Conservation (phyloP, 768 basidiomycete species). For the Phaffia australis region DNA sequence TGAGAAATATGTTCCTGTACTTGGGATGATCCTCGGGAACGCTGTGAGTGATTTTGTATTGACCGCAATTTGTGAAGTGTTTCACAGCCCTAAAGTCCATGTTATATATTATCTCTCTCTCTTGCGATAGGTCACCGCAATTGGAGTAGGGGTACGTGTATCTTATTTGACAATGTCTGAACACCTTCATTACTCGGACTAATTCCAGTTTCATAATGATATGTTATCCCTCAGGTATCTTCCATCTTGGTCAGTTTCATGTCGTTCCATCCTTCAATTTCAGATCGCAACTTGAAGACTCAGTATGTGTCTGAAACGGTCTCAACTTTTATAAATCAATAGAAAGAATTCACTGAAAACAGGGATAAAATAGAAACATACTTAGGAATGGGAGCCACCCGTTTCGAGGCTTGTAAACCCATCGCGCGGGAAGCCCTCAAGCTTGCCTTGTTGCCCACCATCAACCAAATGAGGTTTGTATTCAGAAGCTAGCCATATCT, state of each 20-base stretch:
- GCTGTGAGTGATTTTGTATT: constrained; percentile 4
- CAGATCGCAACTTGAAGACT: neutral
- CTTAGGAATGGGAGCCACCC: constrained; percentile 62
- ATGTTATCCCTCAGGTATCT: neutral
- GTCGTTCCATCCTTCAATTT: neutral
- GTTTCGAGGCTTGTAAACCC: constrained; percentile 71
- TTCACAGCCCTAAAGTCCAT: too few species aligned
- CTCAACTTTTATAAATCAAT: neutral
- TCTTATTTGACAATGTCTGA: neutral
- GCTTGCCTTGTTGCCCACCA: constrained; percentile 60
- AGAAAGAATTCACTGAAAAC: constrained; percentile 51
- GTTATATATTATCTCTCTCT: constrained; percentile 35
- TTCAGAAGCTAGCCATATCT: neutral
- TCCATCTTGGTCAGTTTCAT: neutral
- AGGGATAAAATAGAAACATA: constrained; percentile 74
- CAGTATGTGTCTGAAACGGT: too few species aligned
- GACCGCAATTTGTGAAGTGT: constrained; percentile 1
- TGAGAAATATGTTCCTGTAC: constrained; percentile 55
- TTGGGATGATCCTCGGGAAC: neutral
- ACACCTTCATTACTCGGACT: too few species aligned
- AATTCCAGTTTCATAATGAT: neutral
- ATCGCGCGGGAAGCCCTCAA: constrained; percentile 68
- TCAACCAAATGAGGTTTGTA: constrained; percentile 67
- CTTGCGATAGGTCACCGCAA: constrained; percentile 63
- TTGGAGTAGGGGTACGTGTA: constrained; percentile 48